phyloP scores from a whole-genome alignment of 2,329 filamentous ascomycete species.

The Penicillium paneum region DNA sequence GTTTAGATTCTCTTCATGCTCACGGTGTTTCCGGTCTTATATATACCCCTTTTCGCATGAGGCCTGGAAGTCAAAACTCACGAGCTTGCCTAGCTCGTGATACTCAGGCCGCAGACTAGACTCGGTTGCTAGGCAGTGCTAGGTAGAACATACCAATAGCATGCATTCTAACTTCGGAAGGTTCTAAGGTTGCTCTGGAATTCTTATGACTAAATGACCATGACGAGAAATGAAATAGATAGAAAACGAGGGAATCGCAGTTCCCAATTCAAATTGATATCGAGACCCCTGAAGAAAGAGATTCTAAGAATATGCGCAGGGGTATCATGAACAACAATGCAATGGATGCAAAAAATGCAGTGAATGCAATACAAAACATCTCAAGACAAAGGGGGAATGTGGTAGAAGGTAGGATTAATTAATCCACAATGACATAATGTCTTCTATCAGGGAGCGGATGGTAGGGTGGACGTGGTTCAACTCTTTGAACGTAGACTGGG shows the following conservation, averaged over 20 bases:
- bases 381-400: background rate
- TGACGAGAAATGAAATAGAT: background rate
- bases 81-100: background rate
- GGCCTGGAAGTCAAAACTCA: background rate
- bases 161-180: background rate
- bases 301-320: conserved; percentile 18
- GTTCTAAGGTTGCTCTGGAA: background rate
- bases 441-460: conserved; percentile 22
- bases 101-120: background rate
- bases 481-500: conserved; percentile 24
- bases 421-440: conserved; percentile 31
- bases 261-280: background rate
- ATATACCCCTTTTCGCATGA: background rate
- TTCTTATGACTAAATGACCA: background rate
- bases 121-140: background rate
- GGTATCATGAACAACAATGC: conserved; percentile 25
- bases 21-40: background rate
- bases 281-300: conserved; percentile 3
- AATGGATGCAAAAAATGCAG: conserved; percentile 5
- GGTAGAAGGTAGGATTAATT: background rate
- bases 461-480: conserved; percentile 18
- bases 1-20: conserved; percentile 27
- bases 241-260: background rate
- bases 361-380: conserved; percentile 2
- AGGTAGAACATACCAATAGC: conserved; percentile 2